phyloP scores from a whole-genome alignment of 768 basidiomycete genomes.

The Tylopilus subfusipes region DNA sequence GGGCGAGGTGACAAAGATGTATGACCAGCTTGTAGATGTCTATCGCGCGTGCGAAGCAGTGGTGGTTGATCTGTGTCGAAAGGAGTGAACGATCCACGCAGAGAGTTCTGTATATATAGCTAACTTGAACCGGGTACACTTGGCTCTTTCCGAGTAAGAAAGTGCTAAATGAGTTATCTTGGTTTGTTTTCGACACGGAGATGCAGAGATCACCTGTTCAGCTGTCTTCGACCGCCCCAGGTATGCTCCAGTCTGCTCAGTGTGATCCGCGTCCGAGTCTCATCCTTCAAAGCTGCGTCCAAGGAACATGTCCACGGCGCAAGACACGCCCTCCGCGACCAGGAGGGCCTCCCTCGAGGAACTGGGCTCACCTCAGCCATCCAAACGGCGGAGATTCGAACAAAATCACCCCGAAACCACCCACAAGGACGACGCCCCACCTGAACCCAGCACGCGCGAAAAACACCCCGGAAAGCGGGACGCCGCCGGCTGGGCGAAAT shows the following conservation, averaged over 20 bases:
- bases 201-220: slow-evolving; percentile 2
- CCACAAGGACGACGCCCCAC: background rate
- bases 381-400: slow-evolving; percentile 15
- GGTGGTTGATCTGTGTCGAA: background rate
- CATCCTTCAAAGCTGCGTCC: background rate
- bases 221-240: background rate
- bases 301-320: slow-evolving; percentile 1
- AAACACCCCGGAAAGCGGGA: slow-evolving; percentile 18
- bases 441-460: background rate
- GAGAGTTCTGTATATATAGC: background rate
- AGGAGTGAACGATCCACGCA: background rate
- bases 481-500: slow-evolving; percentile 32
- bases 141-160: background rate
- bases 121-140: background rate
- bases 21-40: slow-evolving; percentile 3
- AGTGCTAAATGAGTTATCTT: slow-evolving; percentile 14
- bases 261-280: background rate
- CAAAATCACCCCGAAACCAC: background rate
- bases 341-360: slow-evolving; percentile 7
- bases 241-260: background rate
- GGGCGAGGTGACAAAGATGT: background rate
- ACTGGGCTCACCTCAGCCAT: background rate
- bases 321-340: background rate
- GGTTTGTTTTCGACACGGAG: background rate
- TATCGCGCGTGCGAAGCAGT: slow-evolving; percentile 5